These are phyloP conservation scores for Aspergillus coremiiformis DNA, from an alignment of 495 filamentous ascomycete genomes.

Conservation along the genomic window DNA sequence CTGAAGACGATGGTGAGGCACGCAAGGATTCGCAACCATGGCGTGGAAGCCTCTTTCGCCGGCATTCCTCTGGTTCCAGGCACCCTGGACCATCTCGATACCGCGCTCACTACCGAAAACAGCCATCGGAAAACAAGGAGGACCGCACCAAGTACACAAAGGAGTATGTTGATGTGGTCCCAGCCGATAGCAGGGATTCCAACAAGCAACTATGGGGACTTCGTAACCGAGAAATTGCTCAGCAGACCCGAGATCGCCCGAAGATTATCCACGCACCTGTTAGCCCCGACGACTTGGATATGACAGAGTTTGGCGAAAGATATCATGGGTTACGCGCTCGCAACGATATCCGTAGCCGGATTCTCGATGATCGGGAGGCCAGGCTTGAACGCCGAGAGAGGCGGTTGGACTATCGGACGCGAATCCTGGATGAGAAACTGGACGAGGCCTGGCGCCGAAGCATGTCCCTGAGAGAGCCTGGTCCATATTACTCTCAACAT, in stretches of 20 bases:
- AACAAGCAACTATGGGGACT: not conserved
- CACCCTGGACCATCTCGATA: not conserved
- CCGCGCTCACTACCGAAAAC: conserved; percentile 17
- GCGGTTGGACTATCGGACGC: conserved; percentile 12
- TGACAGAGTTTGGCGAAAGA: conserved; percentile 15
- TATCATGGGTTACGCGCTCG: conserved; percentile 6
- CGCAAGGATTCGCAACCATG: conserved; percentile 2
- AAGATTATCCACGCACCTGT: conserved; percentile 13
- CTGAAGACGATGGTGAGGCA: conserved; percentile 5
- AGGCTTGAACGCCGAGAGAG: conserved; percentile 22
- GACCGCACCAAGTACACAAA: conserved; percentile 3
- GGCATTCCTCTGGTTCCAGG: conserved; percentile 8
- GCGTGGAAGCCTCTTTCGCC: conserved; percentile 16
- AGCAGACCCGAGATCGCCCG: conserved; percentile 13
- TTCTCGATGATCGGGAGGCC: conserved; percentile 26
- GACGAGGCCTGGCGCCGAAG: conserved; percentile 14
- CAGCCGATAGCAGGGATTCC: conserved; percentile 7
- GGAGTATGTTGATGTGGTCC: conserved; percentile 11
- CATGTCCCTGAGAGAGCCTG: conserved; percentile 12
- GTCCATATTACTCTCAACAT: conserved; percentile 13
- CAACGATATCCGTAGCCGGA: conserved; percentile 24
- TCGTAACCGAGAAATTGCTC: conserved; percentile 1
- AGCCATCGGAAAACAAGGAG: not conserved
- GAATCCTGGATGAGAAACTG: conserved; percentile 20
- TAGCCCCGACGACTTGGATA: conserved; percentile 12